Evolutionary conservation across 1,139 yeast genomes (phyloP).

Genomic region (Meyerozyma elateridarum): DNA sequence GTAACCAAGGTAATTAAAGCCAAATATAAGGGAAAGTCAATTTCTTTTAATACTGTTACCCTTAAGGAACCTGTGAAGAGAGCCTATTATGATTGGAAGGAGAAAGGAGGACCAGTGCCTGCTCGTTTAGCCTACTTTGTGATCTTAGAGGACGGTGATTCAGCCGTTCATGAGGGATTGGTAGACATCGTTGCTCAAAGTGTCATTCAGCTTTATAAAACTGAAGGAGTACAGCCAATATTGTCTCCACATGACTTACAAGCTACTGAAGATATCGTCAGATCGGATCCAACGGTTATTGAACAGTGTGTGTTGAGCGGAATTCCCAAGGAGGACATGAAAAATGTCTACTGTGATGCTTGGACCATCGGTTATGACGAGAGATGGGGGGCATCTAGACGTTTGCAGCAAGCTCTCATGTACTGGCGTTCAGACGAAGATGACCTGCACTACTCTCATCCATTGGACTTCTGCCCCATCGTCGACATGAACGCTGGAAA

Average conservation of each 20-base stretch:
- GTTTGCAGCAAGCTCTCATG: conserved; percentile 78
- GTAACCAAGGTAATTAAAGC: conserved; percentile 41
- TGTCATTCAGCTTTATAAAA: conserved; percentile 43
- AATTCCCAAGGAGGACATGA: conserved; percentile 60
- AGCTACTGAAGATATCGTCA: conserved; percentile 57
- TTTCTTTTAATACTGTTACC: conserved; percentile 65
- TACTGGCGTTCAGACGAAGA: conserved; percentile 75
- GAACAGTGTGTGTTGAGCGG: conserved; percentile 71
- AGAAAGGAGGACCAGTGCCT: conserved; percentile 54
- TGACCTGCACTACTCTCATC: conserved; percentile 80
- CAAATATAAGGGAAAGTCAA: conserved; percentile 37
- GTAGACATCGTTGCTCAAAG: conserved; percentile 50
- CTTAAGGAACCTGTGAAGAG: conserved; percentile 66
- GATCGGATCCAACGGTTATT: conserved; percentile 65
- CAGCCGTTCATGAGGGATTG: conserved; percentile 66
- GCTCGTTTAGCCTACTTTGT: conserved; percentile 67
- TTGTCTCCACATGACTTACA: conserved; percentile 66
- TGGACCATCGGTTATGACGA: conserved; percentile 86
- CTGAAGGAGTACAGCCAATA: conserved; percentile 67
- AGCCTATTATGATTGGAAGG: conserved; percentile 63
- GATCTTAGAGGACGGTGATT: conserved; percentile 52
- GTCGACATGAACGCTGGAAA: conserved; percentile 67
- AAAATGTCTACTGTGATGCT: conserved; percentile 73
- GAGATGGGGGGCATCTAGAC: conserved; percentile 71
- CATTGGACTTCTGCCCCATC: conserved; percentile 78